Percentiles rank a stretch among this genome's conserved stretches.
These are phyloP conservation scores for Agaricus blazei DNA, from an alignment of 768 basidiomycete species.

Conservation along the genomic window DNA sequence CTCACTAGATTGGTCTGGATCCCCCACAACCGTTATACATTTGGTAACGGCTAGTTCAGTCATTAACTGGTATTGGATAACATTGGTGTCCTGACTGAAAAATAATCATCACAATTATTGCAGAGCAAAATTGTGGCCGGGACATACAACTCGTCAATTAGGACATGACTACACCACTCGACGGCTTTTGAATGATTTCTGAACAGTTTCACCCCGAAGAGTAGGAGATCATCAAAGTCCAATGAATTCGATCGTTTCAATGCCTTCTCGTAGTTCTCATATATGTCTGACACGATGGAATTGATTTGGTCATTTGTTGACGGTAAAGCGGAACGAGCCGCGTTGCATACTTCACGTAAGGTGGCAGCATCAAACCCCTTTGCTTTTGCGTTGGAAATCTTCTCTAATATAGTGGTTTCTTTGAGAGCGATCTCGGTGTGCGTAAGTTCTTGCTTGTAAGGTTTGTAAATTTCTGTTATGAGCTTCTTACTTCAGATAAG, in stretches of 20 bases:
- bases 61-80: conserved; percentile 81
- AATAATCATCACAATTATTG: neutral
- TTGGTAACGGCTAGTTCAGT: conserved; percentile 48
- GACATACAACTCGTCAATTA: conserved; percentile 30
- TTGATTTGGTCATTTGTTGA: conserved; percentile 22
- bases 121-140: neutral
- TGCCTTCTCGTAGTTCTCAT: conserved; percentile 59
- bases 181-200: conserved; percentile 16
- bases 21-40: conserved; percentile 78
- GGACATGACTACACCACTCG: conserved; percentile 25
- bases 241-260: conserved; percentile 63
- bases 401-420: conserved; percentile 46
- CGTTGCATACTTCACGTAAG: conserved; percentile 18
- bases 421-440: conserved; percentile 47
- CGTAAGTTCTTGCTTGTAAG: conserved; percentile 42
- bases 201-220: conserved; percentile 17
- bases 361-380: conserved; percentile 51
- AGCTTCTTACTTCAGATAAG: conserved; percentile 55
- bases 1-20: conserved; percentile 85
- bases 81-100: conserved; percentile 11
- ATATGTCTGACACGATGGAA: conserved; percentile 45
- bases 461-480: conserved; percentile 52
- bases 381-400: conserved; percentile 75
- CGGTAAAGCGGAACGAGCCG: conserved; percentile 7
- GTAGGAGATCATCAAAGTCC: conserved; percentile 63